Percentiles rank a stretch among this genome's conserved stretches.
Conservation (phyloP, 192 early-diverging fungal genomes). For the Phlyctochytrium bullatum region DNA sequence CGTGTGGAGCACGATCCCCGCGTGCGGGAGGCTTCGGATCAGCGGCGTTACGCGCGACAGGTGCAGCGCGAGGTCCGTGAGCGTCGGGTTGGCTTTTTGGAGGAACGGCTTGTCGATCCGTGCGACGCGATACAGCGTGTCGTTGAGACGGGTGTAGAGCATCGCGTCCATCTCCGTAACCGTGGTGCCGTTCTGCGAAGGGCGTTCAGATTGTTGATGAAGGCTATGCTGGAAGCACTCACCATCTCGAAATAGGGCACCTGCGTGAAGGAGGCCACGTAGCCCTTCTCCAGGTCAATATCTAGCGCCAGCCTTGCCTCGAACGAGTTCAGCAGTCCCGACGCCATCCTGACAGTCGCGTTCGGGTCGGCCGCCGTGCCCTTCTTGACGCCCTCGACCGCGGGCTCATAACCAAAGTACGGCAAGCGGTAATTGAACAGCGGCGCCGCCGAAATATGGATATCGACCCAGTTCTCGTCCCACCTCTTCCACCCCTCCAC, state of each 20-base stretch:
- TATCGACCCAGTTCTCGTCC: background rate
- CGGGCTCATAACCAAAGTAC: background rate
- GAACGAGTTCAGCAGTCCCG: background rate
- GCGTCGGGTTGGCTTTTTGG: constrained; percentile 10
- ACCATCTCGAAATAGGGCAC: background rate
- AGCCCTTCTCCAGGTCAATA: background rate
- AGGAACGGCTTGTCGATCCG: constrained; percentile 48
- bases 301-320: background rate
- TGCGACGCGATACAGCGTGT: constrained; percentile 37
- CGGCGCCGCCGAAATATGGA: background rate
- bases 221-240: background rate
- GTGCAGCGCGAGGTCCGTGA: constrained; percentile 11
- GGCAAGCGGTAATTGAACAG: background rate
- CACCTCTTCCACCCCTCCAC: background rate
- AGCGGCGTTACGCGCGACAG: constrained; percentile 25
- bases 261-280: background rate
- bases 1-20: constrained; percentile 50
- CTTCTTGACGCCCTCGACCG: background rate
- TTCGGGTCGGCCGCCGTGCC: background rate
- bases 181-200: constrained; percentile 4
- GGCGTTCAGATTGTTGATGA: background rate
- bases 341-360: background rate
- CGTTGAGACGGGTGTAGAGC: constrained; percentile 34
- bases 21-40: constrained; percentile 53
- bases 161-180: constrained; percentile 46